A percentile compares a stretch with the other conserved stretches of the same genome.
Evolutionary conservation across 345 rosid species (phyloP).

Genomic region (Citrus sinensis): DNA sequence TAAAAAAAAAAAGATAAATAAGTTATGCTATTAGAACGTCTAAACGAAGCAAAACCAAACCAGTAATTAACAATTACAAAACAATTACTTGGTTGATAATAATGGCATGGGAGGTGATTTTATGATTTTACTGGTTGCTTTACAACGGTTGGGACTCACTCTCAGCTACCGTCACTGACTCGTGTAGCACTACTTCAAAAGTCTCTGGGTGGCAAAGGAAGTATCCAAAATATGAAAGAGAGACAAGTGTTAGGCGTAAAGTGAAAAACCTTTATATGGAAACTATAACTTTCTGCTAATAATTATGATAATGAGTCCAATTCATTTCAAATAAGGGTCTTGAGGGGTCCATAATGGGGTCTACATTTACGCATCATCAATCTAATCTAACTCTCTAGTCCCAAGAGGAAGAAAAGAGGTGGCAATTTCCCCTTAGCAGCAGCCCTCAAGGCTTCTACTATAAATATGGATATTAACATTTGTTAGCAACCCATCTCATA

Average conservation of each 20-base stretch:
- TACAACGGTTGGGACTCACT: no score
- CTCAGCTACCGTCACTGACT: no score
- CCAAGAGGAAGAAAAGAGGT: neutral
- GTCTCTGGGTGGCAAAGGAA: no score
- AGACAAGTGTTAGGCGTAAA: neutral
- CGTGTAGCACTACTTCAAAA: no score
- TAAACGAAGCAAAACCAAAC: no score
- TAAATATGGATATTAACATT: conserved; percentile 23
- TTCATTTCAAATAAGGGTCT: neutral
- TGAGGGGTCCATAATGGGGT: neutral
- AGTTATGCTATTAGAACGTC: no score
- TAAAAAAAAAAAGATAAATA: no score
- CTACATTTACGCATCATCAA: conserved; percentile 7
- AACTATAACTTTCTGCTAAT: neutral
- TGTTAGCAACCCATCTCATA: neutral
- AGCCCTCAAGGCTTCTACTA: conserved; percentile 19
- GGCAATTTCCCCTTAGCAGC: conserved; percentile 6
- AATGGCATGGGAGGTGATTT: no score
- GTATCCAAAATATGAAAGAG: no score
- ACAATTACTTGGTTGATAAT: no score
- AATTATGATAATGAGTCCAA: neutral
- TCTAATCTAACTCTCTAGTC: neutral
- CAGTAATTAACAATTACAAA: no score
- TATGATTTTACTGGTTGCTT: no score
- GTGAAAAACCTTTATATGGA: neutral